Percentiles rank a stretch among this genome's conserved stretches.
Evolutionary conservation across 2,329 filamentous ascomycete genomes (phyloP).

Genomic region (Claviceps fusiformis): DNA sequence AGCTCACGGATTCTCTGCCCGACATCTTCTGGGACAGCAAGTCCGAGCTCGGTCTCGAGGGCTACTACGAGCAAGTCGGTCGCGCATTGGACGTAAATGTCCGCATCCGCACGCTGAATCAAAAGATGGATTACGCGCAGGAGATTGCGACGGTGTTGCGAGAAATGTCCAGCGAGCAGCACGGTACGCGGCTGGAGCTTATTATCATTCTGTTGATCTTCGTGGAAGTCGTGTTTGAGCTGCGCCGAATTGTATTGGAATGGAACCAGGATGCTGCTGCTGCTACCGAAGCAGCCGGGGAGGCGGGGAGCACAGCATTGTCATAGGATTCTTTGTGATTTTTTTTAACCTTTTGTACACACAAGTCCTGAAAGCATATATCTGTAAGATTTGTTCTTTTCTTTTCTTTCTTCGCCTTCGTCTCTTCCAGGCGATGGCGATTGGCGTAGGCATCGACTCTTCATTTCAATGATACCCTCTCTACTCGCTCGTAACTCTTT

Average conservation of each 20-base stretch:
- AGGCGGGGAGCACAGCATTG: background rate
- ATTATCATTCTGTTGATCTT: conserved; percentile 91
- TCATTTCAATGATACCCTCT: background rate
- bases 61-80: conserved; percentile 90
- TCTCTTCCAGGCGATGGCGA: background rate
- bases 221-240: conserved; percentile 81
- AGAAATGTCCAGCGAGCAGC: conserved; percentile 80
- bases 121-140: conserved; percentile 95
- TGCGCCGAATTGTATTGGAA: conserved; percentile 60
- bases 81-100: conserved; percentile 82
- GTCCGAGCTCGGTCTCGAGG: conserved; percentile 79
- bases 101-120: conserved; percentile 80
- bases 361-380: no score
- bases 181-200: conserved; percentile 79
- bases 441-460: background rate
- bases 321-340: background rate
- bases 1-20: conserved; percentile 85
- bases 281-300: background rate
- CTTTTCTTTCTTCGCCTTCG: no score
- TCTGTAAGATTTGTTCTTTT: no score
- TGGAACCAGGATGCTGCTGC: conserved; percentile 20
- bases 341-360: background rate
- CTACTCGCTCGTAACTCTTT: background rate
- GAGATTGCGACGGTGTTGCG: conserved; percentile 84
- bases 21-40: conserved; percentile 94